Evolutionary conservation across 352 stramenopile species (phyloP).

Genomic region (Pilasporangium apinafurcum): DNA sequence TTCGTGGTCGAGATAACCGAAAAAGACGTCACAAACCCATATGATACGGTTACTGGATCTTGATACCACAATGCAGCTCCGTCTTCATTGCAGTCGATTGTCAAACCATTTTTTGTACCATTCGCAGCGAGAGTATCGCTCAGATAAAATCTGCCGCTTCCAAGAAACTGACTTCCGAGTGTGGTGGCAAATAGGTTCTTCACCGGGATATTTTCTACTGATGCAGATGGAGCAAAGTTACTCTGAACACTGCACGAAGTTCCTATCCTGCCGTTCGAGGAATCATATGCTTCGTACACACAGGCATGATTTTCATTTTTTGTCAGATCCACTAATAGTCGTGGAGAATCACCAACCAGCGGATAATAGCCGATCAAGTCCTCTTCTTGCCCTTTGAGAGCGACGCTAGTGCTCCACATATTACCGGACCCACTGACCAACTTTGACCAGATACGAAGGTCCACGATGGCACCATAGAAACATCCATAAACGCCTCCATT

Average conservation of each 20-base stretch:
- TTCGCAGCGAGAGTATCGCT: constrained; percentile 8
- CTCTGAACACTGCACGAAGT: constrained; percentile 4
- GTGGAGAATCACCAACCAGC: constrained; percentile 52
- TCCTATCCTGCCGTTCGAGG: constrained; percentile 2
- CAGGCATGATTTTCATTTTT: constrained; percentile 70
- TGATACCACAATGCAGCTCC: constrained; percentile 46
- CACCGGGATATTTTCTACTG: constrained; percentile 26
- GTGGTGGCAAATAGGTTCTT: constrained; percentile 29
- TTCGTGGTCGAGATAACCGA: constrained; percentile 16
- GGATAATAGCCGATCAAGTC: constrained; percentile 71
- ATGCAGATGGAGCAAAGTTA: constrained; percentile 20
- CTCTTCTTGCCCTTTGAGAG: constrained; percentile 27
- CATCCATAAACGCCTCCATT: constrained; percentile 15
- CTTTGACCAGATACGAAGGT: constrained; percentile 64
- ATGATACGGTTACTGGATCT: constrained; percentile 19
- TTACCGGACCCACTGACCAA: constrained; percentile 7
- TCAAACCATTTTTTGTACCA: constrained; percentile 14
- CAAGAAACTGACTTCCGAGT: constrained; percentile 30
- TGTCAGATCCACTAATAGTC: constrained; percentile 63
- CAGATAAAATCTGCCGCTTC: constrained; percentile 32
- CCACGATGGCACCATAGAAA: constrained; percentile 61
- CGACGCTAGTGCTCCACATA: constrained; percentile 2
- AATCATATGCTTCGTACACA: constrained; percentile 39
- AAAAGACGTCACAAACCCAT: constrained; percentile 46
- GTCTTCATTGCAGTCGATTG: constrained; percentile 13